Evolutionary conservation across 495 filamentous ascomycete genomes (phyloP), one percentile per base, ranked within the genome.

Genomic region (Podospora australis): DNA sequence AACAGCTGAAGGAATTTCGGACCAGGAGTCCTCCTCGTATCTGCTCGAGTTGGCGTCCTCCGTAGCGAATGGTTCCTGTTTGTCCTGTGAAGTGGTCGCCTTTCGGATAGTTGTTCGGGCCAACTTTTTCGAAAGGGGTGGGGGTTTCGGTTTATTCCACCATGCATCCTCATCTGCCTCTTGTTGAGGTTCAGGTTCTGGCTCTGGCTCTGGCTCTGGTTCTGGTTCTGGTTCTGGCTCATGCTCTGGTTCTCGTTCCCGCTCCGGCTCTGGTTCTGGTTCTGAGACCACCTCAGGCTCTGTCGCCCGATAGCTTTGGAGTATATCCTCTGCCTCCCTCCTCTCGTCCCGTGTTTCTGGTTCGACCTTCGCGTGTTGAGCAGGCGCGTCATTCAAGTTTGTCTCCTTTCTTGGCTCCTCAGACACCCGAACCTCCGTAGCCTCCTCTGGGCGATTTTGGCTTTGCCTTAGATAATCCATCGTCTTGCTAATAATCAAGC

Each of bases 11-110:
- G 74, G 70, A 22, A 79, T 71, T 26, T 71, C 66, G 1, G 75
- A 78, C 49, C 78, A 78, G 2, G 73, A 76, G 43, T 77, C 73
- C 1, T 75, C 69, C 35, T 76, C 74, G n/a, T 38, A 48, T n/a
- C n/a, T n/a, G 47, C 51, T 60, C 19, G 52, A 32, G 13, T 68
- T 54, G n/a, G 50, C 54, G 2, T 32, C 24, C 13, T 48, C 43
- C 6, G 14, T 19, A 11, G 50, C 20, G 1, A 52, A 10, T 49
- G 58, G 36, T 49, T 60, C 13, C 52, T 24, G 28, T 54, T 13
- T 48, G 46, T 9, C 4, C 30, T 44, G 2, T 57, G 48, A 17
- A 61, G 39, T n/a, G 8, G 44, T 42, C 13, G 22, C n/a, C 46
- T 66, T 66, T 11, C 48, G 20, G 2, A 56, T 57, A 14, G 22